Base-by-base conservation (phyloP, 2,329 filamentous ascomycete genomes). In the Paraconiothyrium sp. region DNA sequence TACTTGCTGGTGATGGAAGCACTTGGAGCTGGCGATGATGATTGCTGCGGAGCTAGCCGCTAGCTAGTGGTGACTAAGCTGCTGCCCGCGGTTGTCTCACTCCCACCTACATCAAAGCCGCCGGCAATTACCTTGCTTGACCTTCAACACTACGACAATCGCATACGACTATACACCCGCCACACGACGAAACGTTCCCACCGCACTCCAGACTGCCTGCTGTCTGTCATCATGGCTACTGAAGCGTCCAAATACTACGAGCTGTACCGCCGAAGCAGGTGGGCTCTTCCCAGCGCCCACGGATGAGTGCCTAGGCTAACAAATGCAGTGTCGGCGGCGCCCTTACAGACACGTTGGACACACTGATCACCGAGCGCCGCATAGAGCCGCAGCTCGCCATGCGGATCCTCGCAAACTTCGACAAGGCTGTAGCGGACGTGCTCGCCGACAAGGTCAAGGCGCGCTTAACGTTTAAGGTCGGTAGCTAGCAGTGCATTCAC, bases 381-480 rank as follows among this genome's bases (percentile, higher is more conserved):
- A 98, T 99, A 82, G 94, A 98, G 82, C 95, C 95, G 32, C 95
- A 99, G 83, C 88, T 99, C 48, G 95, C 95, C 54, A 98, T 99
- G 93, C 97, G 97, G 86, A 96, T 99, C 67, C 88, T 99, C 64
- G 89, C 90, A 70, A 96, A 97, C 82, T 99, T 98, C 79, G 95
- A 99, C 81, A 91, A 93, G 72, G 90, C 92, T 48, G 93, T 99
- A 58, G 92, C 95, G 16, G 93, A 97, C 74, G 92, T 94, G 22
- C 84, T 99, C 41, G 91, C 93, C 63, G 94, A 97, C 59, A 95
- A 92, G 77, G 95, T 99, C 71, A 97, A 96, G 82, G 89, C 92
- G 27, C 89, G 94, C 54, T 82, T 98, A 78, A 92, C 90, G 3
- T 99, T 99, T 85, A 99, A 99, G 92, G 94, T 97, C 83, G 77